Evolutionary conservation across 1,284 basidiomycete genomes (phyloP), one percentile per base, ranked within the genome.

Genomic region (Wolfiporia cocos): DNA sequence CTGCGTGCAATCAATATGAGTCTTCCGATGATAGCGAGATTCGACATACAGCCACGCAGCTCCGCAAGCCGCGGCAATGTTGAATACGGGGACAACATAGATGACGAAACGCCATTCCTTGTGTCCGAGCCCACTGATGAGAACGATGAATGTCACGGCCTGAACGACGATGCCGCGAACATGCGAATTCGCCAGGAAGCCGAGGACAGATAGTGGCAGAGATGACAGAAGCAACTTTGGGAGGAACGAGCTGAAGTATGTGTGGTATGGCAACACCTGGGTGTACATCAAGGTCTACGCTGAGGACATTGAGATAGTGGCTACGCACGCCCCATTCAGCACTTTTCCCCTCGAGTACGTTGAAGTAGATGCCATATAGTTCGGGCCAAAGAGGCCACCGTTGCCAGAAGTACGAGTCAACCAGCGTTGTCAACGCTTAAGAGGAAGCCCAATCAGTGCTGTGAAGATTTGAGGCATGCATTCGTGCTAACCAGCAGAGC

Each of bases 41-140:
- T n/a, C n/a, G 14, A 68, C 82, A 50, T 59, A 88, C 82, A 91
- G 56, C 61, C 69, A 75, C 6, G 63, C 59, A 0, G 78, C 69
- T 2, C 79, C 83, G 14, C 81, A 62, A 0, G 92, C 85, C 0
- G 86, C 89, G 1, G 86, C 74, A 3, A 92, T 65, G 54, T 97
- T 97, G 61, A 92, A 70, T 0, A 81, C 57, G 0, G 95, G 93
- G 0, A 97, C 74, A 10, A 81, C 73, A 57, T 98, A 98, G 5
- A 93, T 74, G 47, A 97, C 72, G 62, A 99, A 99, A 3, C 95
- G 77, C 94, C 95, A 98, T 64, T 99, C 96, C 58, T 94, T 94
- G 62, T 94, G 91, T 0, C 78, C 84, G 0, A 98, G 69, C 15
- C 61, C 66, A 55, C 90, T 93, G 54, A 99, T 76, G 0, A 84